Base-by-base conservation (phyloP, 2,329 filamentous ascomycete genomes). In the Alternaria alternata region DNA sequence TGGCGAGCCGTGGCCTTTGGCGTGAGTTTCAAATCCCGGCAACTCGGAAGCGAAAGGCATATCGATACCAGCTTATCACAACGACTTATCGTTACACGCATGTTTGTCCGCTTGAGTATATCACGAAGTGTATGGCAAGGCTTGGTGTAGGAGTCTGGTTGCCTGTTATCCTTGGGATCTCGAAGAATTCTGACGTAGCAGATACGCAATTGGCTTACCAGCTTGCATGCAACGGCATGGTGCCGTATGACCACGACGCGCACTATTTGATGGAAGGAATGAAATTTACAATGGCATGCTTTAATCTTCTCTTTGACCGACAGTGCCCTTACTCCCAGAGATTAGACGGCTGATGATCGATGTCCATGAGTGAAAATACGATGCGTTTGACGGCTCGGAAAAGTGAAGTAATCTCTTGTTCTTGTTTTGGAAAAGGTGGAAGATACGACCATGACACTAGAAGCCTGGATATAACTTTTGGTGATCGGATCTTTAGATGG, bases 401-500 rank as follows among this genome's bases (percentile, higher is more conserved):
- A 11, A 11, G n/a, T 20, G 38, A 79, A 4, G 60, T 4, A 38
- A 11, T 8, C 26, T n/a, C 11, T 11, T 16, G 2, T 11, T 36
- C 22, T 5, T 18, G 6, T 20, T 34, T 18, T 12, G 11, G 26
- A n/a, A 24, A 24, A 34, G n/a, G 20, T 22, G 4, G 39, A 42
- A 22, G 20, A 14, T 5, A 22, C 7, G 4, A 5, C 20, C 20
- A 6, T 22, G 9, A 18, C 20, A 22, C 20, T 42, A 24, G 28
- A 30, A 30, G 11, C 28, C 8, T 30, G 11, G 9, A 30, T 4
- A 9, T 9, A 30, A 4, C 9, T 12, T 30, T 12, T 30, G 28
- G 28, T 30, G 9, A 30, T 30, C 28, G 28, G 11, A 11, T 30
- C 5, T 20, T 41, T n/a, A 7, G 28, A 22, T 54, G 20, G 28